Conservation (phyloP, 2,329 filamentous ascomycete genomes). For the Massarina eburnea region DNA sequence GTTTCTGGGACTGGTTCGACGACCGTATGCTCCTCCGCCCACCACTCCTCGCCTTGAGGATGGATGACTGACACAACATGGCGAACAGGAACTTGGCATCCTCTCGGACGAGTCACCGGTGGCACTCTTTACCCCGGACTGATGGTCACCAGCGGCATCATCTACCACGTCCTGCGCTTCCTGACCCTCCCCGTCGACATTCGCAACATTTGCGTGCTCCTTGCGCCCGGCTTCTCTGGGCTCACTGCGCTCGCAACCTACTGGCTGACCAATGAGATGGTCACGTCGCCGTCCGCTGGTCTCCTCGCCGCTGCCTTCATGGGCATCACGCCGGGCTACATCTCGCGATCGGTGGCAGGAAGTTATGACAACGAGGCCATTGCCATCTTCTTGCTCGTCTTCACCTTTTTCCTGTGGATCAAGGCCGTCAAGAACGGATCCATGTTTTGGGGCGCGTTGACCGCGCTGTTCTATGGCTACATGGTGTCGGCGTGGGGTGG, state of each 20-base stretch:
- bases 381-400: slow-evolving; percentile 96
- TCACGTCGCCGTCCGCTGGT: slow-evolving; percentile 88
- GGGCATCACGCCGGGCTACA: slow-evolving; percentile 97
- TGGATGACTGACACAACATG: slow-evolving; percentile 14
- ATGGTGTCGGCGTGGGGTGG: slow-evolving; percentile 99
- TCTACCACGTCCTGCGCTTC: slow-evolving; percentile 90
- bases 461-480: slow-evolving; percentile 97
- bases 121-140: slow-evolving; percentile 98
- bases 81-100: slow-evolving; percentile 84
- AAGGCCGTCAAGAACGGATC: slow-evolving; percentile 96
- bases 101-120: slow-evolving; percentile 94
- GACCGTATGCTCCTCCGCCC: slow-evolving; percentile 65
- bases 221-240: slow-evolving; percentile 92
- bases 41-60: neutral
- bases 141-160: slow-evolving; percentile 97
- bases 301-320: slow-evolving; percentile 94
- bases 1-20: slow-evolving; percentile 99
- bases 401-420: slow-evolving; percentile 99
- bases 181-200: slow-evolving; percentile 94
- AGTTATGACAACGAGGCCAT: slow-evolving; percentile 99
- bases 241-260: slow-evolving; percentile 92
- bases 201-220: slow-evolving; percentile 95
- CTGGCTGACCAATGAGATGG: slow-evolving; percentile 96
- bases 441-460: slow-evolving; percentile 92
- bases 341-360: slow-evolving; percentile 94